Evolutionary conservation across 1,139 yeast genomes (phyloP).

Genomic region (Sugiyamaella japonica): DNA sequence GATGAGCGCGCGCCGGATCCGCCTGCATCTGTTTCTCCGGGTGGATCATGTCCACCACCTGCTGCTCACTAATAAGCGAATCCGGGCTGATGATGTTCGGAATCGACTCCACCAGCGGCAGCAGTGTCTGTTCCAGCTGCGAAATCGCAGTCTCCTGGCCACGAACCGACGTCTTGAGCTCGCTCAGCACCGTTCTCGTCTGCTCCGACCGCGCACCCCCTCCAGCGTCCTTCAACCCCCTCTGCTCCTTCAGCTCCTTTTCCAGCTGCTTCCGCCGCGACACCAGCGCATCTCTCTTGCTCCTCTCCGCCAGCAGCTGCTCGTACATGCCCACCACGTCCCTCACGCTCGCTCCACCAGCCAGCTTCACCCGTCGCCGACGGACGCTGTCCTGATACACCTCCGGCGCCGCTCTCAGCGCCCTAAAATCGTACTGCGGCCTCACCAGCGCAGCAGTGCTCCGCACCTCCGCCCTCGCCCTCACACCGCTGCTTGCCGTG

Average conservation of each 20-base stretch:
- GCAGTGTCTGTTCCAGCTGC: conserved; percentile 27
- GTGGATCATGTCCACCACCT: conserved; percentile 32
- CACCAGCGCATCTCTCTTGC: conserved; percentile 31
- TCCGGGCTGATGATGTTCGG: conserved; percentile 64
- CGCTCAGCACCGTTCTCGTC: conserved; percentile 19
- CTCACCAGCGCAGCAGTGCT: conserved; percentile 27
- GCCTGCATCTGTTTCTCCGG: conserved; percentile 25
- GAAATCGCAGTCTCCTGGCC: conserved; percentile 40
- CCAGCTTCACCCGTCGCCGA: conserved; percentile 46
- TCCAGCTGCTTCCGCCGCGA: conserved; percentile 33
- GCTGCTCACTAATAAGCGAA: conserved; percentile 48
- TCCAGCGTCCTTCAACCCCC: conserved; percentile 22
- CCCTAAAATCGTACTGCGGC: conserved; percentile 54
- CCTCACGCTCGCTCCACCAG: conserved; percentile 40
- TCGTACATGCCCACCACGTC: conserved; percentile 37
- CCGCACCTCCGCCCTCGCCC: conserved; percentile 13
- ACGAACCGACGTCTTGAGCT: conserved; percentile 26
- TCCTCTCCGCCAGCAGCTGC: conserved; percentile 28
- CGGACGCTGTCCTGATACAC: conserved; percentile 49
- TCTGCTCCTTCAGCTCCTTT: conserved; percentile 18
- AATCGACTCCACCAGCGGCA: conserved; percentile 47
- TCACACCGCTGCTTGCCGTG: background rate
- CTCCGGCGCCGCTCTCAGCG: conserved; percentile 45
- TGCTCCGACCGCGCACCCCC: conserved; percentile 17
- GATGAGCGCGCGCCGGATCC: conserved; percentile 53